Evolutionary conservation across 345 rosid species (phyloP), one percentile per base, ranked within the genome.

Genomic region (Gossypium mustelinum): DNA sequence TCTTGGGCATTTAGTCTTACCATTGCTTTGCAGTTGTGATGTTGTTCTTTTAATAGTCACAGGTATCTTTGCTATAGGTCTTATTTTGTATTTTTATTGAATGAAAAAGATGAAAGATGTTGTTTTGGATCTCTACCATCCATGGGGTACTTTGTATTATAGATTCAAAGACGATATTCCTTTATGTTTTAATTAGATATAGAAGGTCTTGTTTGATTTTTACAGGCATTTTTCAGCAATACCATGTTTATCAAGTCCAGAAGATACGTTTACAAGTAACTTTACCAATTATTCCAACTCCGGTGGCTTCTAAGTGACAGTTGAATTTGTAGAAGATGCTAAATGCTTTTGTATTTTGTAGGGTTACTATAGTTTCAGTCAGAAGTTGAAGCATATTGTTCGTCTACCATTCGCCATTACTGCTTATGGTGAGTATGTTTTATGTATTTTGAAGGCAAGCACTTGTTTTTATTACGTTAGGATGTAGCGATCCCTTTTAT

Each of bases 301-400:
- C 47, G n/a, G 71, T 5, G 2, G 56, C 64, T 76, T 43, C 59
- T 51, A 9, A 25, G 11, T 74, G 44, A 27, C 25, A 75, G 51
- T 59, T 57, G 22, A 10, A 57, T 57, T 45, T 65, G 56, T 75
- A 52, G 65, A 62, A 58, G 63, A 43, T n/a, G 25, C 76, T 9
- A 47, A 64, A 50, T 75, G 61, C 45, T 58, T 17, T 29, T 79
- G 69, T 63, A 44, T 83, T 73, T 73, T 82, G 75, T 75, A 94
- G 97, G 98, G 98, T 70, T 94, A 94, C 79, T 94, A 94, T 81
- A 92, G 94, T 87, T 76, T 92, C 88, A 94, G 98, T 82, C 94
- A 92, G 87, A 94, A 94, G 85, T 81, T 94, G 87, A 94, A 94
- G 93, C 94, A 94, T 81, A 79, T 94, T 76, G 98, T 92, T 75